Evolutionary conservation across 305 asterid species (phyloP).

Genomic region (Plantago rigida): DNA sequence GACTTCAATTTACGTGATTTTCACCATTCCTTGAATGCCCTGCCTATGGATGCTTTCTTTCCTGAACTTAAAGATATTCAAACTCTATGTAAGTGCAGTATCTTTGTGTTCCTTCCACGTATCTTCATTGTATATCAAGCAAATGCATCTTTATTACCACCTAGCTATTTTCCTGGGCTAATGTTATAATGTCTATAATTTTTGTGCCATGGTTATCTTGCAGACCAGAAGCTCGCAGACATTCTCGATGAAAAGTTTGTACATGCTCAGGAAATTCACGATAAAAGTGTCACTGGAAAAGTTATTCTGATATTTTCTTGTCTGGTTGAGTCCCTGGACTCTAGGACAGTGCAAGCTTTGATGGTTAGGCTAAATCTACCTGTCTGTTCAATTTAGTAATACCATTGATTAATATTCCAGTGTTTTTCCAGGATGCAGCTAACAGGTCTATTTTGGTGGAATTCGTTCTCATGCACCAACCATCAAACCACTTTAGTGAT

Average conservation of each 20-base stretch:
- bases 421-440: constrained; percentile 62
- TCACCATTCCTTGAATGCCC: constrained; percentile 72
- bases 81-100: constrained; percentile 39
- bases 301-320: constrained; percentile 55
- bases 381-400: constrained; percentile 21
- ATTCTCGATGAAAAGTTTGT: constrained; percentile 48
- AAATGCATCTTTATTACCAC: constrained; percentile 3
- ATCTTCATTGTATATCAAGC: constrained; percentile 12
- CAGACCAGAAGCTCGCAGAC: constrained; percentile 60
- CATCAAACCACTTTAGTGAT: constrained; percentile 47
- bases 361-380: constrained; percentile 44
- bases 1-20: constrained; percentile 76
- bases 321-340: constrained; percentile 44
- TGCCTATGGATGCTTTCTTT: constrained; percentile 64
- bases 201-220: constrained; percentile 26
- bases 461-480: constrained; percentile 56
- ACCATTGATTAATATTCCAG: constrained; percentile 21
- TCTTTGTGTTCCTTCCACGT: constrained; percentile 7
- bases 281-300: constrained; percentile 47
- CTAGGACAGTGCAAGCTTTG: constrained; percentile 50
- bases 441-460: constrained; percentile 60
- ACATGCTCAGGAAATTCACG: constrained; percentile 50
- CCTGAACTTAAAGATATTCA: constrained; percentile 43
- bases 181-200: constrained; percentile 13
- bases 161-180: constrained; percentile 6